These are phyloP conservation scores for Pythium periplocum DNA, from an alignment of 352 stramenopile species.

Conservation along the genomic window DNA sequence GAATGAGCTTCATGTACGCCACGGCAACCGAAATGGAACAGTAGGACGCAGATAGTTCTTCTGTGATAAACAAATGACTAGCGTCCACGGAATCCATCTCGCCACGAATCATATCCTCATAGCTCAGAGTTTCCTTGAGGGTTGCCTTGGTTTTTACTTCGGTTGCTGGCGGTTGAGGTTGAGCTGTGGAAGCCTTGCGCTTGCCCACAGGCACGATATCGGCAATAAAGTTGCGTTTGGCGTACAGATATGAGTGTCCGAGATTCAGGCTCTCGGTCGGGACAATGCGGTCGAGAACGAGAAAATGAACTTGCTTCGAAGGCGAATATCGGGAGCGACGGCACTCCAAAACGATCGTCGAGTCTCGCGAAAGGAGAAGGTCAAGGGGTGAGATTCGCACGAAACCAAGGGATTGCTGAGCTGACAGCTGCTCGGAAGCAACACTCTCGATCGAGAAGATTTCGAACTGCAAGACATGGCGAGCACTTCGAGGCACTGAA, in stretches of 20 bases:
- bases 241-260: constrained; percentile 75
- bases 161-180: no score
- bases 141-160: no score
- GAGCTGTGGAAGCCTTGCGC: not conserved
- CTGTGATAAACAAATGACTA: constrained; percentile 72
- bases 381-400: constrained; percentile 69
- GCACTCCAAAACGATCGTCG: constrained; percentile 68
- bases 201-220: constrained; percentile 33
- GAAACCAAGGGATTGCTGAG: constrained; percentile 69
- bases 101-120: constrained; percentile 58
- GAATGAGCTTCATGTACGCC: constrained; percentile 74
- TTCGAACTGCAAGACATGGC: constrained; percentile 71
- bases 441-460: constrained; percentile 62
- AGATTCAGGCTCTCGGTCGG: constrained; percentile 59
- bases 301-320: constrained; percentile 58
- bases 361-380: constrained; percentile 69
- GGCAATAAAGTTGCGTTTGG: constrained; percentile 73
- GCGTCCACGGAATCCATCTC: constrained; percentile 41
- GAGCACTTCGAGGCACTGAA: constrained; percentile 47
- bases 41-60: constrained; percentile 78
- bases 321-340: constrained; percentile 25
- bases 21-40: constrained; percentile 77
- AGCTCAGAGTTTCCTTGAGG: constrained; percentile 20
- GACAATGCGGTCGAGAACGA: constrained; percentile 72
- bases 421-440: constrained; percentile 40